phyloP scores from a whole-genome alignment of 495 filamentous ascomycete genomes.

The Penicillium argentinense region DNA sequence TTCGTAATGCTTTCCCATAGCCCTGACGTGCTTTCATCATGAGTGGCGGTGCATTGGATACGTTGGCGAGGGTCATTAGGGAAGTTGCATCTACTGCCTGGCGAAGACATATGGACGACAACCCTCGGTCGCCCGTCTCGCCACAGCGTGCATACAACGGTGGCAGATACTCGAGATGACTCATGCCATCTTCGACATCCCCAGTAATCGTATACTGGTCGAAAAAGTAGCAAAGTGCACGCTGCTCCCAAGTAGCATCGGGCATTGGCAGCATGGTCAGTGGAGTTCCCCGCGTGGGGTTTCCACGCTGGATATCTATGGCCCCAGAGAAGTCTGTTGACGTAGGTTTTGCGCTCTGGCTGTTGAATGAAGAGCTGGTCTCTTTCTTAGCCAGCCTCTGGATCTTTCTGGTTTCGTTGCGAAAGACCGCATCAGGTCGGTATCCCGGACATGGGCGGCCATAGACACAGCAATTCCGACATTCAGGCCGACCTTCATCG shows the following conservation, averaged over 20 bases:
- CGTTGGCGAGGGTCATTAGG: slow-evolving; percentile 36
- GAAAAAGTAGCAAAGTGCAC: slow-evolving; percentile 46
- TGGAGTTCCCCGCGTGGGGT: not conserved
- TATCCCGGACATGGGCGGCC: slow-evolving; percentile 46
- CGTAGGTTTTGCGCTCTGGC: not conserved
- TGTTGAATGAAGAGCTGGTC: slow-evolving; percentile 7
- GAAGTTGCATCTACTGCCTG: slow-evolving; percentile 43
- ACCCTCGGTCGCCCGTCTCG: slow-evolving; percentile 1
- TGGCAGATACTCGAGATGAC: slow-evolving; percentile 40
- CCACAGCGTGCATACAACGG: slow-evolving; percentile 31
- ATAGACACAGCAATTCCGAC: slow-evolving; percentile 43
- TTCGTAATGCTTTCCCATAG: slow-evolving; percentile 38
- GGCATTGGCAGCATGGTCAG: slow-evolving; percentile 23
- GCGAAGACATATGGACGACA: slow-evolving; percentile 33
- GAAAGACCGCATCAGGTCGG: slow-evolving; percentile 39
- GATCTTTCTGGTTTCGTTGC: slow-evolving; percentile 39
- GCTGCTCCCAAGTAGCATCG: slow-evolving; percentile 41
- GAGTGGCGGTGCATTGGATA: slow-evolving; percentile 28
- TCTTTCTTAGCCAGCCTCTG: slow-evolving; percentile 28
- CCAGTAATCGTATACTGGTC: slow-evolving; percentile 39
- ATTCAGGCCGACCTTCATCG: slow-evolving; percentile 44
- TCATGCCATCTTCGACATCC: slow-evolving; percentile 20
- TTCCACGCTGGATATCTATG: not conserved
- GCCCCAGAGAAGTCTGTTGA: not conserved
- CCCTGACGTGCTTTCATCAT: slow-evolving; percentile 31